Evolutionary conservation across 192 early-diverging fungal species (phyloP).

Genomic region (Piromyces finnis): DNA sequence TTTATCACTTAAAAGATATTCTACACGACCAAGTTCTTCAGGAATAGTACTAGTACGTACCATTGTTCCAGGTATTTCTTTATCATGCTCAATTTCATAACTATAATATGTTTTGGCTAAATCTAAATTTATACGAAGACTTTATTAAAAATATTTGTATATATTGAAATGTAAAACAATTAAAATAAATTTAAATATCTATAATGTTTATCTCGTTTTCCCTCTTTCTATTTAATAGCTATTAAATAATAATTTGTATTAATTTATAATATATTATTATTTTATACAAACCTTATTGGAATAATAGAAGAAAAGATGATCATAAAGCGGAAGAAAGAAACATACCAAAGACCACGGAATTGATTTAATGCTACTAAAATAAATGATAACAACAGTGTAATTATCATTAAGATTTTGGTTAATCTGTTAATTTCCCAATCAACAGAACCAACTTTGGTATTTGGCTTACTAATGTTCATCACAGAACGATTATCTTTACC

Average conservation of each 20-base stretch:
- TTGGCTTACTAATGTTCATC: conserved; percentile 84
- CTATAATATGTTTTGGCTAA: conserved; percentile 90
- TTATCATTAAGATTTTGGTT: conserved; percentile 59
- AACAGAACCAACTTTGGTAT: conserved; percentile 76
- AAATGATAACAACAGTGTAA: conserved; percentile 65
- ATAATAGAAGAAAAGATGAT: conserved; percentile 93
- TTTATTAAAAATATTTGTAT: too few species aligned
- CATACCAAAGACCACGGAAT: conserved; percentile 81
- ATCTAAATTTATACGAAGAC: conserved; percentile 83
- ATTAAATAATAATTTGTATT: too few species aligned
- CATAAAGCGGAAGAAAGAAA: conserved; percentile 81
- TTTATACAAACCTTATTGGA: conserved; percentile 47
- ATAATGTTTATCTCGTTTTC: too few species aligned
- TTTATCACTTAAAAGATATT: conserved; percentile 85
- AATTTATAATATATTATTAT: too few species aligned
- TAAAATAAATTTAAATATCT: too few species aligned
- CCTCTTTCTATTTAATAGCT: too few species aligned
- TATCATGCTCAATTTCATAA: conserved; percentile 67
- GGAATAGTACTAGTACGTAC: conserved; percentile 88
- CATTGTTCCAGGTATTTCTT: conserved; percentile 62
- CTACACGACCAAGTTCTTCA: conserved; percentile 85
- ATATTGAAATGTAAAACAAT: too few species aligned
- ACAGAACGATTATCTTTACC: conserved; percentile 88
- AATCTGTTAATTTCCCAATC: conserved; percentile 81
- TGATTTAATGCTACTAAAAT: conserved; percentile 78